A percentile compares a stretch with the other conserved stretches of the same genome.
phyloP scores from a whole-genome alignment of 1,284 basidiomycete species.

The Irpex sp. region DNA sequence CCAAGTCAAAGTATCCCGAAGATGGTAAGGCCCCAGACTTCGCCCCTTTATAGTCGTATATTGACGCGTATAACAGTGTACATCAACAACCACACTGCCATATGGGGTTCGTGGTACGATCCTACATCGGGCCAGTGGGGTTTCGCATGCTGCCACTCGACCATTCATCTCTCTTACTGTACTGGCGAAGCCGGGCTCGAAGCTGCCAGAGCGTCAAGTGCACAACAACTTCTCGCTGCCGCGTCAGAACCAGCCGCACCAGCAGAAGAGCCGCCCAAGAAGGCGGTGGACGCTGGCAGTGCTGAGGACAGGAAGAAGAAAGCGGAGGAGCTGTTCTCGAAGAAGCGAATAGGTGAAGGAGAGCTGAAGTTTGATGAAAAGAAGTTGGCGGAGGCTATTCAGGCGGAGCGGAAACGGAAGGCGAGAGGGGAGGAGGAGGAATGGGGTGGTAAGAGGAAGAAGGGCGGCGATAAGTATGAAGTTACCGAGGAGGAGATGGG shows the following conservation, averaged over 20 bases:
- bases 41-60: background rate
- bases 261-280: constrained; percentile 18
- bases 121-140: constrained; percentile 77
- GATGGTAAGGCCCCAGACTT: constrained; percentile 62
- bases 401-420: constrained; percentile 81
- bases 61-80: constrained; percentile 48
- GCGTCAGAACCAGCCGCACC: constrained; percentile 24
- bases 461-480: constrained; percentile 50
- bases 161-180: constrained; percentile 87
- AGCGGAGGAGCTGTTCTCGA: constrained; percentile 59
- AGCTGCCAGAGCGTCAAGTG: constrained; percentile 70
- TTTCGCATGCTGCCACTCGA: constrained; percentile 92
- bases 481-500: constrained; percentile 93
- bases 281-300: constrained; percentile 23
- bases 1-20: constrained; percentile 90
- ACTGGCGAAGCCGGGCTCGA: constrained; percentile 86
- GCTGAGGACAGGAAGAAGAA: constrained; percentile 38
- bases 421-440: constrained; percentile 53
- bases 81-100: constrained; percentile 88
- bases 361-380: constrained; percentile 71
- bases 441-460: constrained; percentile 51
- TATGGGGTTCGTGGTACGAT: constrained; percentile 98
- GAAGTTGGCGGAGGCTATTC: constrained; percentile 64
- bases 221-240: constrained; percentile 59
- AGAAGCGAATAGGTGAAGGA: constrained; percentile 73